Base-by-base conservation (phyloP, 768 basidiomycete species). In the Mycena maculata region DNA sequence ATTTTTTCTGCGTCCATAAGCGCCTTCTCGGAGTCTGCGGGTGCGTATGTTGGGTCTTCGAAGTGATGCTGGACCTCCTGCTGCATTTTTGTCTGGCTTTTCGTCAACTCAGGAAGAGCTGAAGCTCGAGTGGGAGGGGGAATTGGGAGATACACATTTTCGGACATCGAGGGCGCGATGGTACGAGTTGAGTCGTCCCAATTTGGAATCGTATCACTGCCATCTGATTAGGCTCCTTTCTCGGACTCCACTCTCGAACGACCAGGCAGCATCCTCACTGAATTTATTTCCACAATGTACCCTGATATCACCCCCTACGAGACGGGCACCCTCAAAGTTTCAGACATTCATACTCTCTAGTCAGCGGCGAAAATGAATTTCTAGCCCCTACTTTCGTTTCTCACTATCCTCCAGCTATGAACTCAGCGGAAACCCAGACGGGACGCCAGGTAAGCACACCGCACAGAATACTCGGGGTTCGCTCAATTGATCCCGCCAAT, bases 331-430 rank as follows among this genome's bases (percentile, higher is more conserved):
- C 84, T 95, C 55, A 89, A 92, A 72, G 91, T 95, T 2, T 90
- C 88, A 23, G 87, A 90, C 62, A 79, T 91, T 22, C 94, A 95
- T 76, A 87, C 86, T 9, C 86, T 95, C 67, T 88, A 95, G 93
- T 94, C 58, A 69, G 78, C 44, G 31, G 20, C 27, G 44, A 10
- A 23, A 25, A 7, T 12, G n/a, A n/a, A 48, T 16, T 56, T 60
- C 18, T 27, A 1, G 42, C 20, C 12, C 23, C 50, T 42, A 2
- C n/a, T n/a, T n/a, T n/a, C n/a, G 28, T 55, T 16, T 42, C 58
- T 45, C 28, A 60, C 23, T 23, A 28, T 38, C 59, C 36, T 65
- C 31, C 70, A 95, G 94, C 80, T 95, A 92, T 73, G 93, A 95
- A 77, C 72, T 95, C 55, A 88, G 88, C 70, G 94, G 94, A 42